A percentile compares a stretch with the other conserved stretches of the same genome.
Evolutionary conservation across 495 filamentous ascomycete genomes (phyloP).

Genomic region (Neurospora tetrasperma): DNA sequence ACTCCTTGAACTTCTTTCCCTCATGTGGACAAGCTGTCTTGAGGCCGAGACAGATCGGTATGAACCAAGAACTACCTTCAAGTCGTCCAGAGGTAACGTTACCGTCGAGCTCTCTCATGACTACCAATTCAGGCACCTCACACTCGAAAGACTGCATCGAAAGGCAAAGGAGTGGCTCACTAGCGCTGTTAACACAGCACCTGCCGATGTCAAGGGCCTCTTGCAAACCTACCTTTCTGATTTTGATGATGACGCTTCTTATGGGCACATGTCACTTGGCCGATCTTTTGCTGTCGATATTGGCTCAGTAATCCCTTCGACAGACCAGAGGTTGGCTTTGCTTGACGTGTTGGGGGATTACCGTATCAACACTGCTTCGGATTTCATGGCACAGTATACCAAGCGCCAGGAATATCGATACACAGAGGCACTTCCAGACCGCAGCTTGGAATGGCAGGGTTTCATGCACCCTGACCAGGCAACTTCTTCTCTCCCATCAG

Average conservation of each 20-base stretch:
- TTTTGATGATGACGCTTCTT: slow-evolving; percentile 75
- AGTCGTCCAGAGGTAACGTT: slow-evolving; percentile 62
- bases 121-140: slow-evolving; percentile 65
- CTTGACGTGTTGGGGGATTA: slow-evolving; percentile 61
- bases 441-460: slow-evolving; percentile 50
- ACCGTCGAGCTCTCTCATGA: slow-evolving; percentile 85
- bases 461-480: slow-evolving; percentile 42
- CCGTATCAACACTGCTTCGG: slow-evolving; percentile 79
- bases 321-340: slow-evolving; percentile 72
- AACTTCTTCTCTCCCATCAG: slow-evolving; percentile 28
- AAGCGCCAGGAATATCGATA: slow-evolving; percentile 88
- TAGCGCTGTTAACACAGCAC: slow-evolving; percentile 69
- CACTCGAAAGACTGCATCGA: slow-evolving; percentile 65
- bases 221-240: slow-evolving; percentile 93
- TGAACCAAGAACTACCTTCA: slow-evolving; percentile 69
- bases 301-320: slow-evolving; percentile 76
- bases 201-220: slow-evolving; percentile 88
- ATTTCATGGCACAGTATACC: slow-evolving; percentile 96
- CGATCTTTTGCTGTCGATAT: slow-evolving; percentile 91
- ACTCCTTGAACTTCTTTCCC: slow-evolving; percentile 75
- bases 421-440: slow-evolving; percentile 55
- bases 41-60: slow-evolving; percentile 93
- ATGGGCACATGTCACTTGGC: slow-evolving; percentile 86
- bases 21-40: slow-evolving; percentile 91
- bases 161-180: slow-evolving; percentile 73